Evolutionary conservation across 2,329 filamentous ascomycete genomes (phyloP).

Genomic region (Epichloe sp.): DNA sequence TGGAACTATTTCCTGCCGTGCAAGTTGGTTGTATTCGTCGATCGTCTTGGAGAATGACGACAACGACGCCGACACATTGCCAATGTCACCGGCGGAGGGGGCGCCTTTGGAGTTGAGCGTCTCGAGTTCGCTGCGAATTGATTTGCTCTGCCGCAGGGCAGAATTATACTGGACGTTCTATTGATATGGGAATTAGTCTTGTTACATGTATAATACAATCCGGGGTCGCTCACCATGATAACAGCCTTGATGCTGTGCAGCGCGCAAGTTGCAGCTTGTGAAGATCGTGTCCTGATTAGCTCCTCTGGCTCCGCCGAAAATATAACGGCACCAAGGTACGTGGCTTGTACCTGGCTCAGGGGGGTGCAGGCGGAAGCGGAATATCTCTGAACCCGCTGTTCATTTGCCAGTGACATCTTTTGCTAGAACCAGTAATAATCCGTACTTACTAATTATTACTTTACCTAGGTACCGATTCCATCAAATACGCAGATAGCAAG

Average conservation of each 20-base stretch:
- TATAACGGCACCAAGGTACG: neutral
- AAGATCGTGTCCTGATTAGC: neutral
- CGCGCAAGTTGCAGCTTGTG: neutral
- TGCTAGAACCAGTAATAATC: too few species aligned
- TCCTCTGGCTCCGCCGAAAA: neutral
- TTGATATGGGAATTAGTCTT: too few species aligned
- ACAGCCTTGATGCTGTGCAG: neutral
- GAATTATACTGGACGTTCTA: constrained; percentile 80
- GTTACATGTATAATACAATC: too few species aligned
- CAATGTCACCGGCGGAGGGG: constrained; percentile 40
- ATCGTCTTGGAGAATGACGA: constrained; percentile 76
- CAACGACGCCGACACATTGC: constrained; percentile 66
- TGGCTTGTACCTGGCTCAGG: too few species aligned
- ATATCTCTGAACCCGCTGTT: too few species aligned
- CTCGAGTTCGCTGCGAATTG: constrained; percentile 64
- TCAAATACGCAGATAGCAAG: too few species aligned
- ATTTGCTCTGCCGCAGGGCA: constrained; percentile 70
- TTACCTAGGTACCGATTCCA: too few species aligned
- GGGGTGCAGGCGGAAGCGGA: too few species aligned
- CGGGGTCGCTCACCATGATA: neutral
- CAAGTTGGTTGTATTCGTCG: constrained; percentile 78
- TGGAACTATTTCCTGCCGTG: constrained; percentile 77
- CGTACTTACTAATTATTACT: too few species aligned
- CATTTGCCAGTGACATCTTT: too few species aligned
- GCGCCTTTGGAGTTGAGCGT: constrained; percentile 51